Percentiles rank a stretch among this genome's conserved stretches.
phyloP scores from a whole-genome alignment of 345 rosid genomes.

The Theobroma cacao region DNA sequence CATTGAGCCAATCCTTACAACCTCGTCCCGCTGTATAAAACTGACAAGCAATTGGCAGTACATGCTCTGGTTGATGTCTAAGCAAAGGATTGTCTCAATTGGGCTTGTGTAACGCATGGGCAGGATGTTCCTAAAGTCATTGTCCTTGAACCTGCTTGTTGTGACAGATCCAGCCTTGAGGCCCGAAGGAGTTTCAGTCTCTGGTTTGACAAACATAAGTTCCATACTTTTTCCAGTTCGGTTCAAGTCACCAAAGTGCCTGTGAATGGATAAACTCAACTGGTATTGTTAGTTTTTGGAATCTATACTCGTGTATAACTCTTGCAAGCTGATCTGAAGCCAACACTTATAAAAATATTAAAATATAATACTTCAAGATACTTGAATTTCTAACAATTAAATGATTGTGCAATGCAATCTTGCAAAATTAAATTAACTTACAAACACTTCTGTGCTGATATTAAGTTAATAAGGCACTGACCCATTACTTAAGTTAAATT shows the following conservation, averaged over 20 bases:
- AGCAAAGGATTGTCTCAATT: slow-evolving; percentile 51
- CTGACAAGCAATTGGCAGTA: too few relatives aligned
- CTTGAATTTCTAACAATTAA: too few relatives aligned
- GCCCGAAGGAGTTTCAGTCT: slow-evolving; percentile 50
- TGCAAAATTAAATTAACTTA: too few relatives aligned
- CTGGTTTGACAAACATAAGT: slow-evolving; percentile 50
- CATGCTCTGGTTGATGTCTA: slow-evolving; percentile 59
- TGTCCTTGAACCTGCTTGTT: slow-evolving; percentile 57
- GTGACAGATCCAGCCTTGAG: slow-evolving; percentile 54
- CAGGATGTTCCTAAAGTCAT: slow-evolving; percentile 40
- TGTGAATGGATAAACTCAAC: background rate
- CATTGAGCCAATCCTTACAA: background rate
- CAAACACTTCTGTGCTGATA: too few relatives aligned
- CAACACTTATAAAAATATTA: background rate
- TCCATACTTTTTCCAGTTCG: slow-evolving; percentile 52
- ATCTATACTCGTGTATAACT: too few relatives aligned
- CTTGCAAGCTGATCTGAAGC: too few relatives aligned
- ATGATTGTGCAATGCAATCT: too few relatives aligned
- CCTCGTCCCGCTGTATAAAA: too few relatives aligned
- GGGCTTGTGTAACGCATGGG: slow-evolving; percentile 54
- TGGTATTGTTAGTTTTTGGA: background rate
- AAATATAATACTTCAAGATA: too few relatives aligned
- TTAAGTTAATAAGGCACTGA: too few relatives aligned
- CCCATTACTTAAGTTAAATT: too few relatives aligned
- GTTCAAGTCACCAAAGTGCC: slow-evolving; percentile 8